Evolutionary conservation across 495 filamentous ascomycete genomes (phyloP), one percentile per base, ranked within the genome.

Genomic region (Podospora australis): DNA sequence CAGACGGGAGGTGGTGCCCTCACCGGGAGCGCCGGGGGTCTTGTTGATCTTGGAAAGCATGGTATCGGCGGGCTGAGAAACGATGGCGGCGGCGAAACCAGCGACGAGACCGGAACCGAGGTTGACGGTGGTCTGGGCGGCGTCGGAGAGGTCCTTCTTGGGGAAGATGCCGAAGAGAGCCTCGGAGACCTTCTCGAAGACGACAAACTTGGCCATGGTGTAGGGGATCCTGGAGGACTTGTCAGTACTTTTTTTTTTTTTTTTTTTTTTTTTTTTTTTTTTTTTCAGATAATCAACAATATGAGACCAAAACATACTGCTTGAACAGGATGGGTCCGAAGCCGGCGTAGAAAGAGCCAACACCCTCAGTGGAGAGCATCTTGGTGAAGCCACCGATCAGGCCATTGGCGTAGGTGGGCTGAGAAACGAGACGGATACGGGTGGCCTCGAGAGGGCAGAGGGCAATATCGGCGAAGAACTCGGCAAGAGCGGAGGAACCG

Each of bases 1-100:
- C 53, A 98, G 75, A 70, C 92, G 87, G 71, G 72, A 78, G 56
- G 82, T 84, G 63, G 90, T 98, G 66, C 91, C 82, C 80, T 98
- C 91, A 72, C 92, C 92, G 48, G 92, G 92, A 39, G 83, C 75
- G 70, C 92, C 92, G 74, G 87, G 88, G 71, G 89, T 95, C 88
- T 98, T 98, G 87, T 98, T 98, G 81, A 98, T 98, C 83, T 97
- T 97, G 77, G 78, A 85, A 60, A 98, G 83, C 92, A 97, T 97
- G 64, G 92, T 98, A 71, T 97, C 92, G 65, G 92, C 92, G 60
- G 92, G 91, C 75, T 98, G 92, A 38, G 92, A 97, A 61, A 98
- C 83, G 67, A 96, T 59, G 63, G 92, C 92, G 55, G 92, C 92
- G 53, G 92, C 91, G 75, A 98, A 91, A 87, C 92, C 91, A 64